Percentiles rank a stretch among this genome's conserved stretches.
phyloP scores from a whole-genome alignment of 768 basidiomycete species.

The Pleurotus tuber-regium region DNA sequence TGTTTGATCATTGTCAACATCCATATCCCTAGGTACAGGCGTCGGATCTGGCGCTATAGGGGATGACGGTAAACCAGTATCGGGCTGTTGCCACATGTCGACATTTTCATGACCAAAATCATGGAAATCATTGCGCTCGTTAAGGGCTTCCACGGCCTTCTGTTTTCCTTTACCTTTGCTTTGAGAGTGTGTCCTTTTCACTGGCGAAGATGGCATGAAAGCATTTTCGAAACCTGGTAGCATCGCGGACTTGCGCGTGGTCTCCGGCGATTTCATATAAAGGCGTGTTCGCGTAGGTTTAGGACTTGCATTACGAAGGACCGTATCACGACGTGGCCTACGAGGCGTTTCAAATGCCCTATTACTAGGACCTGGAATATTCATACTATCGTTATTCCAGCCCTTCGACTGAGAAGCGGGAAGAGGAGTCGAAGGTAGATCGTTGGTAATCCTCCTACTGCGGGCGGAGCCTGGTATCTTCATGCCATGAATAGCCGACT shows the following conservation, averaged over 20 bases:
- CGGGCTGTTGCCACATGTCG: neutral
- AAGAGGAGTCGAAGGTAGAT: conserved; percentile 38
- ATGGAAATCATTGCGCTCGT: neutral
- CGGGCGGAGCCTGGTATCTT: conserved; percentile 47
- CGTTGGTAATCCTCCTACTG: conserved; percentile 35
- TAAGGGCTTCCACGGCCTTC: neutral
- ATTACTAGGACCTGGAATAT: conserved; percentile 24
- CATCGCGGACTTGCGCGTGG: conserved; percentile 25
- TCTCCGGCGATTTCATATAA: conserved; percentile 17
- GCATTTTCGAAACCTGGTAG: conserved; percentile 57
- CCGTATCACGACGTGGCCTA: conserved; percentile 29
- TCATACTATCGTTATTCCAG: conserved; percentile 25
- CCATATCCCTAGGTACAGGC: neutral
- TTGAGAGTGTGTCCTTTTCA: conserved; percentile 22
- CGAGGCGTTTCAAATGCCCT: conserved; percentile 34
- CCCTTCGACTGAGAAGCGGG: conserved; percentile 37
- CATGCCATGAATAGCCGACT: conserved; percentile 41
- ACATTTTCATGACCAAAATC: neutral
- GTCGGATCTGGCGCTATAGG: neutral
- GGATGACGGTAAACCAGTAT: neutral
- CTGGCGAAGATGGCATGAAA: conserved; percentile 40
- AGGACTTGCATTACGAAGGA: conserved; percentile 21
- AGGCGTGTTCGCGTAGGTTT: conserved; percentile 1
- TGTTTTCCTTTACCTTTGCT: conserved; percentile 13
- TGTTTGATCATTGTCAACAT: neutral